A percentile compares a stretch with the other conserved stretches of the same genome.
phyloP scores from a whole-genome alignment of 768 basidiomycete species.

The Collybiopsis luxurians region DNA sequence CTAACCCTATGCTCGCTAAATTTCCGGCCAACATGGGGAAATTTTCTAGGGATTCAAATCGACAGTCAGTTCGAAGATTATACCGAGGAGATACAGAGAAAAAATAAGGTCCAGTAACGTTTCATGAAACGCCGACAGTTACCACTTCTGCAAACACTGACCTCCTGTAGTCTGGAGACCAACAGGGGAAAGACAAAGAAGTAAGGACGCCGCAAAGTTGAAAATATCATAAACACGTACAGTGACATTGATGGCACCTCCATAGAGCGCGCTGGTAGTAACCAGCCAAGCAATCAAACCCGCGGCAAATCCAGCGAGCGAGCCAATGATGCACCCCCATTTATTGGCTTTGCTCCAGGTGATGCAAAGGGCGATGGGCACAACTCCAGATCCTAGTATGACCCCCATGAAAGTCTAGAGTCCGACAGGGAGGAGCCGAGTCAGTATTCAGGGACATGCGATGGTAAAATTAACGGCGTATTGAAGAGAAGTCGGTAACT shows the following conservation, averaged over 20 bases:
- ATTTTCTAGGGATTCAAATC: conserved; percentile 44
- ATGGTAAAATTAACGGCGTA: neutral
- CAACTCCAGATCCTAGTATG: conserved; percentile 80
- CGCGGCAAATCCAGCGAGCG: conserved; percentile 63
- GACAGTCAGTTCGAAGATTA: conserved; percentile 8
- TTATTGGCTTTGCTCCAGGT: conserved; percentile 88
- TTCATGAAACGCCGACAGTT: too few species aligned
- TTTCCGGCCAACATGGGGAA: conserved; percentile 85
- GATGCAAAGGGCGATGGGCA: conserved; percentile 82
- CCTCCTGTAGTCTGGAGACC: neutral
- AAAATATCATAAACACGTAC: conserved; percentile 31
- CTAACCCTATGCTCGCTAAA: conserved; percentile 78
- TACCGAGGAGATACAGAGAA: neutral
- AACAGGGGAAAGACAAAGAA: neutral
- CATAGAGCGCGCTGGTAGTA: conserved; percentile 69
- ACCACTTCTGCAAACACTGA: neutral
- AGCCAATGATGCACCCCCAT: conserved; percentile 76
- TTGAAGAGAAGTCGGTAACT: neutral
- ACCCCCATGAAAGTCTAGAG: conserved; percentile 83
- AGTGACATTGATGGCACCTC: conserved; percentile 65
- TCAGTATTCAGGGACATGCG: neutral
- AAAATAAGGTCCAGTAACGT: neutral
- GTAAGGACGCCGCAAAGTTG: neutral
- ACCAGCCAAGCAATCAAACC: conserved; percentile 86
- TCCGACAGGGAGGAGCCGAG: too few species aligned